Evolutionary conservation across 352 stramenopile species (phyloP).

Genomic region (Globisporangium okanoganense): DNA sequence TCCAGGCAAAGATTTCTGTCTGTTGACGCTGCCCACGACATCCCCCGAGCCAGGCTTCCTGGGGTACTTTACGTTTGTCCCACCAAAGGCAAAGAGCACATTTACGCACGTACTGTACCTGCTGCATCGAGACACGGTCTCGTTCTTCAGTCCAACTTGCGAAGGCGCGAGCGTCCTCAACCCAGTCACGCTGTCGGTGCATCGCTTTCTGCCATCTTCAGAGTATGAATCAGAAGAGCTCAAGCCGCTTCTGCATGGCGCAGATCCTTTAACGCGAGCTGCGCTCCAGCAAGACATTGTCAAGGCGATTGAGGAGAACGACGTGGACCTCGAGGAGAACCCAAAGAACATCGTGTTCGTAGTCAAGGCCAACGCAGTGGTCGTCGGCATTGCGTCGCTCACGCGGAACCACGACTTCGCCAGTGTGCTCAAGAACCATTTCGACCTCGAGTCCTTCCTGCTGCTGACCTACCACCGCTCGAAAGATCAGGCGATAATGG

Average conservation of each 20-base stretch:
- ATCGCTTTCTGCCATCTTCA: slow-evolving; percentile 22
- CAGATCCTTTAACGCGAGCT: slow-evolving; percentile 28
- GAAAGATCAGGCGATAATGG: slow-evolving; percentile 63
- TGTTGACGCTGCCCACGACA: slow-evolving; percentile 52
- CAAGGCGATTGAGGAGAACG: slow-evolving; percentile 40
- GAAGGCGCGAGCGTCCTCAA: slow-evolving; percentile 25
- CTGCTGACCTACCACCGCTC: slow-evolving; percentile 61
- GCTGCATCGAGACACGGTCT: slow-evolving; percentile 50
- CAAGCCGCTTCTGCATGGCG: slow-evolving; percentile 15
- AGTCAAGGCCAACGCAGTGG: slow-evolving; percentile 38
- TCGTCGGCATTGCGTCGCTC: slow-evolving; percentile 43
- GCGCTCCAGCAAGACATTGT: slow-evolving; percentile 33
- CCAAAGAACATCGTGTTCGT: slow-evolving; percentile 58
- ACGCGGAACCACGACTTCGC: slow-evolving; percentile 43
- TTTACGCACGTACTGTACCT: slow-evolving; percentile 62
- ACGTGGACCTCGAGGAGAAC: slow-evolving; percentile 66
- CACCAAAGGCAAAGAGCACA: slow-evolving; percentile 32
- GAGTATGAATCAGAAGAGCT: slow-evolving; percentile 14
- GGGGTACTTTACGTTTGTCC: slow-evolving; percentile 37
- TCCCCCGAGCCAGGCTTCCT: slow-evolving; percentile 45
- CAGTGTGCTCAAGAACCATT: slow-evolving; percentile 51
- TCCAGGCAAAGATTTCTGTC: slow-evolving; percentile 44
- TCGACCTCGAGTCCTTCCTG: slow-evolving; percentile 63
- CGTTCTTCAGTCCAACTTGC: slow-evolving; percentile 41
- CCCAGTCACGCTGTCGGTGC: slow-evolving; percentile 29